Conservation (phyloP, 2,329 filamentous ascomycete species). For the Xylariaceae sp. region DNA sequence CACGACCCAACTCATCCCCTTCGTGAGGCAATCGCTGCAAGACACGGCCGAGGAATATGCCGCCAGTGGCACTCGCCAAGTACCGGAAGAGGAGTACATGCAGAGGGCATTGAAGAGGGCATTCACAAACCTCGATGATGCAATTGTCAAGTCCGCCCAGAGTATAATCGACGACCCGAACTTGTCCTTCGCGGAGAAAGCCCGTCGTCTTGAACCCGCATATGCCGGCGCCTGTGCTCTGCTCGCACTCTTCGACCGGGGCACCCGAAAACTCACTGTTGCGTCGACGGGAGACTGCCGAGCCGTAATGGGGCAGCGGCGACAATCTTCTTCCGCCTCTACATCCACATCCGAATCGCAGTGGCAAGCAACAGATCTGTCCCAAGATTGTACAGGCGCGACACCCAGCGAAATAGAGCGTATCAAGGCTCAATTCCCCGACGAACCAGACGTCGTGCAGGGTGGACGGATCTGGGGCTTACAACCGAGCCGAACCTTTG, state of each 20-base stretch:
- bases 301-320: conserved; percentile 15
- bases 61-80: too few relatives aligned
- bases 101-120: conserved; percentile 35
- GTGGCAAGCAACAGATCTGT: conserved; percentile 54
- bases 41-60: conserved; percentile 16
- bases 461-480: conserved; percentile 60
- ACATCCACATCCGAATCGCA: conserved; percentile 43
- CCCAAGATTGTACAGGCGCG: conserved; percentile 62
- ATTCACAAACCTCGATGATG: conserved; percentile 36
- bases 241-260: conserved; percentile 58
- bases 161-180: conserved; percentile 30
- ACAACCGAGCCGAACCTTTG: conserved; percentile 61
- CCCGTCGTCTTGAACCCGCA: conserved; percentile 26
- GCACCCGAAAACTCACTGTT: conserved; percentile 50
- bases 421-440: conserved; percentile 56
- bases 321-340: too few relatives aligned
- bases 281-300: conserved; percentile 62
- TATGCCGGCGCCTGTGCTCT: conserved; percentile 31
- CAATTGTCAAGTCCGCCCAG: conserved; percentile 26
- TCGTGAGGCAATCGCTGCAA: conserved; percentile 26
- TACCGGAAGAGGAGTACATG: conserved; percentile 26
- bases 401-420: conserved; percentile 56
- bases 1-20: conserved; percentile 28
- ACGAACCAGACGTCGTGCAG: conserved; percentile 54
- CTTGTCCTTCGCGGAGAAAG: conserved; percentile 27